Percentiles rank a stretch among this genome's conserved stretches.
Conservation (phyloP, 139 green algal genomes). For the Picocystis salinarum region DNA sequence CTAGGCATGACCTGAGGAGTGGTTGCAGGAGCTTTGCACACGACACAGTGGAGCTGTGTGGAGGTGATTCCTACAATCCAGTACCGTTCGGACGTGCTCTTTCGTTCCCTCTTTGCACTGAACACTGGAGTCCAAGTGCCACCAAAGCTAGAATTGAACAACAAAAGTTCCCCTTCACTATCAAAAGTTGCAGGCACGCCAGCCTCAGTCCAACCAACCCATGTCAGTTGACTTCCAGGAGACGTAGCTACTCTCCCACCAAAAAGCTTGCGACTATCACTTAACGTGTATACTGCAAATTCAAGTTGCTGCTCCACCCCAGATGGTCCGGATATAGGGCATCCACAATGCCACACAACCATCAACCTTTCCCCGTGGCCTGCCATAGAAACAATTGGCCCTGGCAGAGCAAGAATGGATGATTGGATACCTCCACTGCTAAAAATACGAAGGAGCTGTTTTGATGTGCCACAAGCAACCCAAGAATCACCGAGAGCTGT, state of each 20-base stretch:
- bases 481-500: constrained; percentile 39
- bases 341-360: constrained; percentile 20
- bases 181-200: constrained; percentile 38
- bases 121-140: constrained; percentile 53
- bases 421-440: constrained; percentile 20
- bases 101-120: constrained; percentile 15
- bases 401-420: constrained; percentile 25
- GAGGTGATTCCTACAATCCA: constrained; percentile 43
- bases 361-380: constrained; percentile 20
- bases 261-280: constrained; percentile 8
- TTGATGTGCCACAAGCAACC: constrained; percentile 38
- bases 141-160: constrained; percentile 29
- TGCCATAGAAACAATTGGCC: constrained; percentile 29
- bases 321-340: constrained; percentile 7
- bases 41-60: constrained; percentile 41
- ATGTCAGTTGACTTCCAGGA: constrained; percentile 28
- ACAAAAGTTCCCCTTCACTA: constrained; percentile 26
- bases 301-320: constrained; percentile 7
- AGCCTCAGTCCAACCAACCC: constrained; percentile 58
- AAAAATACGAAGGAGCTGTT: constrained; percentile 51
- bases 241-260: constrained; percentile 28
- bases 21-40: constrained; percentile 18
- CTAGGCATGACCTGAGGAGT: constrained; percentile 24
- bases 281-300: constrained; percentile 22
- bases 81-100: constrained; percentile 28